Conservation (phyloP, 768 basidiomycete species). For the Holtermanniella nyarrowii region DNA sequence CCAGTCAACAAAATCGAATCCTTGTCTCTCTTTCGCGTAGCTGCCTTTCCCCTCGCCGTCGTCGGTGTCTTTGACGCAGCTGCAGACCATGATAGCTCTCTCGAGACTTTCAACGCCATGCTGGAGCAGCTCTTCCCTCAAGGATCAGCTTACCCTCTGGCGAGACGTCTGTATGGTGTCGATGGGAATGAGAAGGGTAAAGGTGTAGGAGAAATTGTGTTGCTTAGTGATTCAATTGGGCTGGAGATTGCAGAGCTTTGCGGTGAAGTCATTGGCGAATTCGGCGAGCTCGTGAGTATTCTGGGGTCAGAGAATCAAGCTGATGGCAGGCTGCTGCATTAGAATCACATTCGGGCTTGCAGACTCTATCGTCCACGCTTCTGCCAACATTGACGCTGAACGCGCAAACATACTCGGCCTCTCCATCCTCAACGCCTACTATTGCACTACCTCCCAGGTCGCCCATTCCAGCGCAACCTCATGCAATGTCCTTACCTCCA, state of each 20-base stretch:
- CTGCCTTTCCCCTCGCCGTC: slow-evolving; percentile 71
- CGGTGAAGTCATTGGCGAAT: slow-evolving; percentile 73
- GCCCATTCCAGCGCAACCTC: not conserved
- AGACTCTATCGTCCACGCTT: slow-evolving; percentile 51
- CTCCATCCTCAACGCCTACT: not conserved
- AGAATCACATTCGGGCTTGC: slow-evolving; percentile 75
- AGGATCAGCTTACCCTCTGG: slow-evolving; percentile 62
- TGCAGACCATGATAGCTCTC: slow-evolving; percentile 13
- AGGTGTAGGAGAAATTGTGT: slow-evolving; percentile 75
- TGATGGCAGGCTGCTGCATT: slow-evolving; percentile 57
- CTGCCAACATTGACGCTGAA: slow-evolving; percentile 37
- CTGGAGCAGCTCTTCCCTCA: slow-evolving; percentile 59
- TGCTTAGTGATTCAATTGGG: too few relatives aligned
- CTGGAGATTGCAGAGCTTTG: slow-evolving; percentile 81
- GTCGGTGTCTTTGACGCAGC: slow-evolving; percentile 74
- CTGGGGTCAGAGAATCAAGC: slow-evolving; percentile 1
- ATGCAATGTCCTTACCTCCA: not conserved
- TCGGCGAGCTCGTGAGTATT: slow-evolving; percentile 64
- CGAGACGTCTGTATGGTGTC: slow-evolving; percentile 43
- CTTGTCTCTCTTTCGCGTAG: slow-evolving; percentile 55
- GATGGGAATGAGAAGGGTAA: slow-evolving; percentile 48
- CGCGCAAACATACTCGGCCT: slow-evolving; percentile 9
- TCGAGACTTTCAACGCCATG: slow-evolving; percentile 57
- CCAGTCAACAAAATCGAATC: slow-evolving; percentile 59
- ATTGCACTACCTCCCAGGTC: not conserved